These are phyloP conservation scores for Termitomyces sp. DNA, from an alignment of 768 basidiomycete species.

Conservation along the genomic window DNA sequence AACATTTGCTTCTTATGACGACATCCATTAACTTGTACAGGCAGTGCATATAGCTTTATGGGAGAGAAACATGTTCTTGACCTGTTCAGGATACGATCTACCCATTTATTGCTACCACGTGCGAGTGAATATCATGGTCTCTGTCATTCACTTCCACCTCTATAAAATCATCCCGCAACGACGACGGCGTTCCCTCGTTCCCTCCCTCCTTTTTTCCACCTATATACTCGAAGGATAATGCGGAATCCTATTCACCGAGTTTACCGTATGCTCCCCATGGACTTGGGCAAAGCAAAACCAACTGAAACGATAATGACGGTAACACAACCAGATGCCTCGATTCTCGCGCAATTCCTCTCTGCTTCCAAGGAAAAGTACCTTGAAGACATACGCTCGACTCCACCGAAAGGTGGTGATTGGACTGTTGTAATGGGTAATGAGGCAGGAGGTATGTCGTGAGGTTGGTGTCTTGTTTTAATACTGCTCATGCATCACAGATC, in stretches of 20 bases:
- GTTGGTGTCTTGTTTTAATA: not conserved
- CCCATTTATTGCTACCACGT: not conserved
- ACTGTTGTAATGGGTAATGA: constrained; percentile 93
- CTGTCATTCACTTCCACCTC: not conserved
- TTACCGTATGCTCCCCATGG: constrained; percentile 24
- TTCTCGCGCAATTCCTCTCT: constrained; percentile 25
- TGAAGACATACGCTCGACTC: constrained; percentile 36
- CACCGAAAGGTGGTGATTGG: constrained; percentile 56
- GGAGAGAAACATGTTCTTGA: not conserved
- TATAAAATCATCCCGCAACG: constrained; percentile 10
- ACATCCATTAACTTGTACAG: not conserved
- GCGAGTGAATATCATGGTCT: not conserved
- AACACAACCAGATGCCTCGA: constrained; percentile 10
- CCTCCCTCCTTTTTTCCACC: not conserved
- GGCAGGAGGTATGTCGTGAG: constrained; percentile 68
- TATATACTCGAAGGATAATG: constrained; percentile 12
- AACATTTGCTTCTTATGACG: not conserved
- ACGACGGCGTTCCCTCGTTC: constrained; percentile 3
- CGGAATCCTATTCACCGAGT: constrained; percentile 28
- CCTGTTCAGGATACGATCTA: not conserved
- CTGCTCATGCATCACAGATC: constrained; percentile 44
- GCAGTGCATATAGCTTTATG: not conserved
- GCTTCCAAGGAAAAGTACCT: constrained; percentile 57
- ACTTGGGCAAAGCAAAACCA: constrained; percentile 21
- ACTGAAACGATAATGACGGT: not conserved